Evolutionary conservation across 306 rosid genomes (phyloP).

Genomic region (Carpinus fangiana): DNA sequence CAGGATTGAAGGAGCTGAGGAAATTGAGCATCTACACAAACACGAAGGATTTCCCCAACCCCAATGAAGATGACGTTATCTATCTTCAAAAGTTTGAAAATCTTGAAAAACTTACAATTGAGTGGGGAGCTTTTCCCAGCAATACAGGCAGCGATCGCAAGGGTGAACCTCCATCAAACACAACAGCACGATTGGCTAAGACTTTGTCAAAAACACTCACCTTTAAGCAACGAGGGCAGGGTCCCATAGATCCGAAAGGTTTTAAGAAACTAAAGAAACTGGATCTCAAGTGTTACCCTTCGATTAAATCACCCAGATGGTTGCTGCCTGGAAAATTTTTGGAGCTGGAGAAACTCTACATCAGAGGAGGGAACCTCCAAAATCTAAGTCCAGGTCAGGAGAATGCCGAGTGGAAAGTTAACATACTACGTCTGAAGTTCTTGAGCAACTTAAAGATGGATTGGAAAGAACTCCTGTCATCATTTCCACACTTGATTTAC

Average conservation of each 20-base stretch:
- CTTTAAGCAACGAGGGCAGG: too few relatives aligned
- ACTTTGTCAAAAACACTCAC: too few relatives aligned
- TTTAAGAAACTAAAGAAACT: conserved; percentile 10
- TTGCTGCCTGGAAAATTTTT: not conserved
- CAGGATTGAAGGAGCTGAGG: not conserved
- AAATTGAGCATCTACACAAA: conserved; percentile 25
- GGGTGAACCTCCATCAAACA: too few relatives aligned
- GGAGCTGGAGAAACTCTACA: conserved; percentile 13
- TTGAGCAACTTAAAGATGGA: conserved; percentile 8
- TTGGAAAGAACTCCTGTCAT: not conserved
- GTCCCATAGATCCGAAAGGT: not conserved
- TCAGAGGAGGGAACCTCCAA: conserved; percentile 22
- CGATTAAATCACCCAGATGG: not conserved
- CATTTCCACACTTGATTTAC: not conserved
- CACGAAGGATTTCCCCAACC: not conserved
- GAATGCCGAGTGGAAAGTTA: not conserved
- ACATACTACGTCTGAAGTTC: conserved; percentile 17
- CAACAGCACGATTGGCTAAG: too few relatives aligned
- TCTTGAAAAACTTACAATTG: not conserved
- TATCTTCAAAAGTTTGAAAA: not conserved
- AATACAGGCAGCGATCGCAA: too few relatives aligned
- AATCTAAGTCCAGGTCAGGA: not conserved
- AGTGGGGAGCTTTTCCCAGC: not conserved
- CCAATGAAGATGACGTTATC: not conserved
- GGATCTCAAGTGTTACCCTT: conserved; percentile 23